Conservation (phyloP, 768 basidiomycete species). For the Daedaleopsis nitida region DNA sequence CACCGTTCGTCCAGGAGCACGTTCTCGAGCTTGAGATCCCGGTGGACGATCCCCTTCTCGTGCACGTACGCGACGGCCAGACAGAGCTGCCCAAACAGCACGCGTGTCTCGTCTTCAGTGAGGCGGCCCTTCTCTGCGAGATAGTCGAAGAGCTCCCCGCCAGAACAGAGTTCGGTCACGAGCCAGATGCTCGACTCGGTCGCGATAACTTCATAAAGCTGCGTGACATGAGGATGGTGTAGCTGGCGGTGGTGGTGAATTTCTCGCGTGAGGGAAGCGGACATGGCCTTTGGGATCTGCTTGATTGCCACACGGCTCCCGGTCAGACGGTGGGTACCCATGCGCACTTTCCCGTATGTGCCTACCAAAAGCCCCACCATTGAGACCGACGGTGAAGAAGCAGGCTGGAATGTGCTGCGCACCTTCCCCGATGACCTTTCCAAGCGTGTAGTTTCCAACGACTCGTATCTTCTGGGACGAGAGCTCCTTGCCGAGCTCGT, state of each 20-base stretch:
- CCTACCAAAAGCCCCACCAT: constrained; percentile 40
- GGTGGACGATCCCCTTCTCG: constrained; percentile 90
- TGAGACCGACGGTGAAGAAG: constrained; percentile 1
- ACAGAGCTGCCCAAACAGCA: constrained; percentile 95
- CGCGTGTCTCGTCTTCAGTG: constrained; percentile 77
- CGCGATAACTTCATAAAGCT: constrained; percentile 97
- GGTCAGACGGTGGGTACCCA: constrained; percentile 93
- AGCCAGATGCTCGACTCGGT: constrained; percentile 97
- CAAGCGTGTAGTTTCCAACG: constrained; percentile 92
- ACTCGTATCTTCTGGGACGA: constrained; percentile 89
- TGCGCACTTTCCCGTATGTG: constrained; percentile 92
- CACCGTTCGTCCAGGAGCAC: constrained; percentile 89
- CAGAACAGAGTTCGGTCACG: constrained; percentile 93
- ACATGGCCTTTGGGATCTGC: constrained; percentile 94
- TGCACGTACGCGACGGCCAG: constrained; percentile 94
- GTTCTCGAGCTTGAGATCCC: constrained; percentile 96
- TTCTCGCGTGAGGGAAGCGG: constrained; percentile 90
- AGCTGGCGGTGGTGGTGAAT: constrained; percentile 98
- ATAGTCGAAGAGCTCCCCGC: constrained; percentile 98
- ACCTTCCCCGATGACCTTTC: constrained; percentile 96
- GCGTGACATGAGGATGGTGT: constrained; percentile 93
- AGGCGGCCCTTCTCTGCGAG: constrained; percentile 93
- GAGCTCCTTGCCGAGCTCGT: constrained; percentile 95
- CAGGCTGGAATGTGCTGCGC: constrained; percentile 24
- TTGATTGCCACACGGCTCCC: constrained; percentile 94